phyloP scores from a whole-genome alignment of 176 grass and related monocot genomes.

The Otatea glauca region DNA sequence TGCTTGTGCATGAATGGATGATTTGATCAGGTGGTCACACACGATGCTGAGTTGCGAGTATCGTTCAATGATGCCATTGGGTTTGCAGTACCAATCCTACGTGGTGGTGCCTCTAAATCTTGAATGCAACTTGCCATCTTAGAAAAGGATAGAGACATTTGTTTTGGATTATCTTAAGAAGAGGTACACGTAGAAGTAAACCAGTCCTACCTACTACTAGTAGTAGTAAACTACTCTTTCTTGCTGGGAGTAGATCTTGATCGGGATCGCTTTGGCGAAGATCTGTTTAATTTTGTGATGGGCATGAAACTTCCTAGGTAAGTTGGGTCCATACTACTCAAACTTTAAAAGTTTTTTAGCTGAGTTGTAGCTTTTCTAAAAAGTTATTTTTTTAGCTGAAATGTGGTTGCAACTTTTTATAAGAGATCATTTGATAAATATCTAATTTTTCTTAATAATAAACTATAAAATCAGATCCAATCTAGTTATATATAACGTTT shows the following conservation, averaged over 20 bases:
- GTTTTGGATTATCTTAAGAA: no score
- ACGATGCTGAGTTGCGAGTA: background rate
- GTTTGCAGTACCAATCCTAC: background rate
- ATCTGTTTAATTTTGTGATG: conserved; percentile 2
- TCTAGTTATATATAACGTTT: no score
- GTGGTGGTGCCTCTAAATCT: background rate
- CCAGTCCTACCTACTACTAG: no score
- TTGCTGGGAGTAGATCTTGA: background rate
- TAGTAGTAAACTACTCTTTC: background rate
- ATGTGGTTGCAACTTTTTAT: no score
- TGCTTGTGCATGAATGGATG: background rate
- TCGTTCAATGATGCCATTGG: background rate
- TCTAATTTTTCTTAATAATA: no score
- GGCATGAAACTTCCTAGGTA: conserved; percentile 36
- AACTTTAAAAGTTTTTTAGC: no score
- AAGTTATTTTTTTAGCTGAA: no score
- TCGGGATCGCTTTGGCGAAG: background rate
- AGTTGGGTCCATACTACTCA: conserved; percentile 15
- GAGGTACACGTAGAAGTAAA: no score
- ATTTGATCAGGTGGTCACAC: background rate
- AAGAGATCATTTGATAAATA: no score
- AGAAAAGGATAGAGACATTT: background rate
- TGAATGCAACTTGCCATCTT: background rate
- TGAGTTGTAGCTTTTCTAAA: no score
- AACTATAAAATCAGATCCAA: no score